Evolutionary conservation across 139 green algal genomes (phyloP), one percentile per base, ranked within the genome.

Genomic region (Chloropicon primus): DNA sequence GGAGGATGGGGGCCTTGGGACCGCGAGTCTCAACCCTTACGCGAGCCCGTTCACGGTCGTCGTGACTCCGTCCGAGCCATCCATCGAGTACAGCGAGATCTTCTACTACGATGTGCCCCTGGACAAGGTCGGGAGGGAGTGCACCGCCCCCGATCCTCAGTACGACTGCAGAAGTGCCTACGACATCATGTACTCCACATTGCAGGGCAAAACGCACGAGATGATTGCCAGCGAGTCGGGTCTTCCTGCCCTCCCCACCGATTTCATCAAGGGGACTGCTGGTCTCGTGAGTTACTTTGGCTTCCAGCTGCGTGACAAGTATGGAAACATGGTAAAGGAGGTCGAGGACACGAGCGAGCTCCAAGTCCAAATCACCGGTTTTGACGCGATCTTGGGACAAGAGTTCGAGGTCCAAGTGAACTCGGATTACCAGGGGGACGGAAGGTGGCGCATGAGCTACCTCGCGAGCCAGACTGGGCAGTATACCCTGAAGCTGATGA

Each of bases 271-370:
- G 41, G 41, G 41, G 17, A 62, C 41, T 2, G 73, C 73, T 21
- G 73, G 73, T 21, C 73, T 54, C 21, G 25, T 28, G n/a, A 28
- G 73, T 28, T 24, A 27, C 17, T 76, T 76, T 27, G 28, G 41
- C 73, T 54, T 76, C 2, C 73, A 76, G 73, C 73, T 76, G 73
- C 73, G 73, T n/a, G 73, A 76, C 24, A 25, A 27, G 23, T 76
- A 24, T 5, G 73, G 73, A 27, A 76, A 76, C 25, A 27, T 76
- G 73, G 73, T 76, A 25, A 27, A 76, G 73, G 28, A 26, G 25
- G 25, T 76, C 2, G n/a, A 76, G 25, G 73, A 76, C 21, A 41
- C 24, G 2, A 76, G 73, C 28, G 17, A 29, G 25, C 2, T 76
- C 24, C 27, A 22, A 24, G 73, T 76, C 17, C 24, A 76, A 25